A percentile compares a stretch with the other conserved stretches of the same genome.
phyloP scores from a whole-genome alignment of 208 protist genomes.

The Acanthamoeba castellanii region DNA sequence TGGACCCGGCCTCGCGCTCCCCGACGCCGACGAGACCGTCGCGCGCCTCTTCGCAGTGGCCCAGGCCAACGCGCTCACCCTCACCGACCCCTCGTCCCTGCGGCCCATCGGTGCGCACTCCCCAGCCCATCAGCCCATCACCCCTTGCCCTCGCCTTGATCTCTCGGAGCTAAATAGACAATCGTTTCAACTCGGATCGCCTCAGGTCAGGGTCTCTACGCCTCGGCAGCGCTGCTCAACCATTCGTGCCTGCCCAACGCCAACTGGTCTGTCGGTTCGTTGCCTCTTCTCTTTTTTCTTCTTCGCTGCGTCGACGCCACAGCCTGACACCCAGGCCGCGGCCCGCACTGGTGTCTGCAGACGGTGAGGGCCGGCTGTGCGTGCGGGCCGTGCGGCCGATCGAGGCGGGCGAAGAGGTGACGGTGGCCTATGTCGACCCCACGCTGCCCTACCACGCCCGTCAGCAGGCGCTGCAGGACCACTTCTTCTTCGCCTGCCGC shows the following conservation, averaged over 20 bases:
- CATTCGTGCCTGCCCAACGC: slow-evolving; percentile 54
- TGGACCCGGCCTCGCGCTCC: neutral
- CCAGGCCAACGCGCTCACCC: slow-evolving; percentile 25
- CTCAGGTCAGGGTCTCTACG: slow-evolving; percentile 33
- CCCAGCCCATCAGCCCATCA: neutral
- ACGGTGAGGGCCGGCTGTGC: neutral
- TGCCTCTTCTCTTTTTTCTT: neutral
- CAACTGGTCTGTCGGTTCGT: slow-evolving; percentile 3
- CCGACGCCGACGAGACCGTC: neutral
- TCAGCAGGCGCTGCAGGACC: slow-evolving; percentile 1
- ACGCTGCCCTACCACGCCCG: slow-evolving; percentile 13
- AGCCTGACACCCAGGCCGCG: neutral
- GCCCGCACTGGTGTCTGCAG: neutral
- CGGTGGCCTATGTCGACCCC: slow-evolving; percentile 3
- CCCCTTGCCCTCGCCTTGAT: neutral
- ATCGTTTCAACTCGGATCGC: no score
- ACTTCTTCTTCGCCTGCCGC: slow-evolving; percentile 11
- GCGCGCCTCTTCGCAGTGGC: slow-evolving; percentile 29
- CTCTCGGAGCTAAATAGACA: no score
- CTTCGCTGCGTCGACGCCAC: no score
- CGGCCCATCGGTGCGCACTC: neutral
- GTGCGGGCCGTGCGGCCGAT: slow-evolving; percentile 5
- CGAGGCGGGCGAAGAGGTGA: slow-evolving; percentile 3
- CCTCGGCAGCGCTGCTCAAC: neutral
- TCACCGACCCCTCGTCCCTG: slow-evolving; percentile 17